A percentile compares a stretch with the other conserved stretches of the same genome.
These are phyloP conservation scores for Chaetothyriales sp. DNA, from an alignment of 2,329 filamentous ascomycete species.

Conservation along the genomic window DNA sequence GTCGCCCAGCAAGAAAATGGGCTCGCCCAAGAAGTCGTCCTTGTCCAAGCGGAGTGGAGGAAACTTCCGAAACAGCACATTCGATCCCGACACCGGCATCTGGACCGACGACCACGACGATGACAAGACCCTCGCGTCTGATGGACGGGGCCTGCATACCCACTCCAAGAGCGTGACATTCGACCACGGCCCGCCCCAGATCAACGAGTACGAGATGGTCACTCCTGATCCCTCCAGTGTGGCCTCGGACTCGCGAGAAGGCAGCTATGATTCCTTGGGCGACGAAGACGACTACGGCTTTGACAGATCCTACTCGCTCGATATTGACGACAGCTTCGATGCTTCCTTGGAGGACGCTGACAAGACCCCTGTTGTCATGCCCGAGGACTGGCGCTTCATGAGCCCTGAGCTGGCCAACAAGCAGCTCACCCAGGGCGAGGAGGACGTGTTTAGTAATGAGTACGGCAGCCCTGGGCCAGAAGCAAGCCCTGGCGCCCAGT, in stretches of 20 bases:
- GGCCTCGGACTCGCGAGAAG: constrained; percentile 76
- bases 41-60: constrained; percentile 51
- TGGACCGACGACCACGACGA: constrained; percentile 53
- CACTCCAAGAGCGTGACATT: constrained; percentile 97
- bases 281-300: constrained; percentile 55
- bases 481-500: constrained; percentile 29
- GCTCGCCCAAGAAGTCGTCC: constrained; percentile 79
- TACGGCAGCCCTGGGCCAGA: constrained; percentile 54
- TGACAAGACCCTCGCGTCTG: constrained; percentile 37
- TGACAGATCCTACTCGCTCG: constrained; percentile 41
- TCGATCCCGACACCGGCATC: constrained; percentile 52
- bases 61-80: constrained; percentile 28
- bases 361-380: constrained; percentile 94
- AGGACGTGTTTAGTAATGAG: constrained; percentile 51
- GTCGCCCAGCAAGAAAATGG: constrained; percentile 52
- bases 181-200: constrained; percentile 76
- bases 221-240: constrained; percentile 91
- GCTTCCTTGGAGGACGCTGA: constrained; percentile 88
- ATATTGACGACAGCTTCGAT: constrained; percentile 81
- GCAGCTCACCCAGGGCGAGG: constrained; percentile 38
- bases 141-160: constrained; percentile 56
- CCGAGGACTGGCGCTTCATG: constrained; percentile 83
- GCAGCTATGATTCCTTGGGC: constrained; percentile 77
- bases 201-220: constrained; percentile 97
- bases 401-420: constrained; percentile 48